A percentile compares a stretch with the other conserved stretches of the same genome.
Evolutionary conservation across 2,329 filamentous ascomycete genomes (phyloP).

Genomic region (Pseudogymnoascus sp.): DNA sequence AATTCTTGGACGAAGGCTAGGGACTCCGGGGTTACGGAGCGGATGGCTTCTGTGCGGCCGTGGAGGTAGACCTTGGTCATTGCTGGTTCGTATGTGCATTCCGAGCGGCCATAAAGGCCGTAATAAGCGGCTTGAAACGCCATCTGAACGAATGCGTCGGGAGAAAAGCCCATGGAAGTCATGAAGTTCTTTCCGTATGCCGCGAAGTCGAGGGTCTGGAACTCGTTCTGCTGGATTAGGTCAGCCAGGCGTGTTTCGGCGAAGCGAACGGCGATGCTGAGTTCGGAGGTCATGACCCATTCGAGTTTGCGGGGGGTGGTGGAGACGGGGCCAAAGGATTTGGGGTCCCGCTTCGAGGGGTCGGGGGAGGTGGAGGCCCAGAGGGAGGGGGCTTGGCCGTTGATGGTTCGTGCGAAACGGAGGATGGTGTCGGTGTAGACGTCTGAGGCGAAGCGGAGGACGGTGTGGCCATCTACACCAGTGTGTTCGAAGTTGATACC

Average conservation of each 20-base stretch:
- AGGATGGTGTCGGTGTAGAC: slow-evolving; percentile 97
- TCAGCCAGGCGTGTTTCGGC: slow-evolving; percentile 92
- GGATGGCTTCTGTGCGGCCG: slow-evolving; percentile 87
- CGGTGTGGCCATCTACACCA: slow-evolving; percentile 93
- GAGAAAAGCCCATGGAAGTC: slow-evolving; percentile 92
- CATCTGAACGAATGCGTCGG: slow-evolving; percentile 97
- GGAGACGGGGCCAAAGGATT: slow-evolving; percentile 85
- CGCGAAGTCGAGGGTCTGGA: slow-evolving; percentile 80
- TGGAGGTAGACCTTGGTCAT: slow-evolving; percentile 96
- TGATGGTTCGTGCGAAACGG: slow-evolving; percentile 89
- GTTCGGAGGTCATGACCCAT: slow-evolving; percentile 93
- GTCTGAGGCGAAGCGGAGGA: slow-evolving; percentile 91
- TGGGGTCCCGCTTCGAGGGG: slow-evolving; percentile 82
- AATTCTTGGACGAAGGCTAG: slow-evolving; percentile 89
- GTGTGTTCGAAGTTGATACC: slow-evolving; percentile 99
- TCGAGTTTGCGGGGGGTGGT: slow-evolving; percentile 93
- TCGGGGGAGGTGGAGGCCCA: slow-evolving; percentile 90
- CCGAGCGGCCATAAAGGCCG: slow-evolving; percentile 84
- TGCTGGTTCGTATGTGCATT: slow-evolving; percentile 94
- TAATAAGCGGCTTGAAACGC: slow-evolving; percentile 98
- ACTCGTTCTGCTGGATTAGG: slow-evolving; percentile 93
- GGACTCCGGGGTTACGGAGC: slow-evolving; percentile 74
- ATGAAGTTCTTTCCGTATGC: slow-evolving; percentile 97
- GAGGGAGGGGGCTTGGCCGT: slow-evolving; percentile 80
- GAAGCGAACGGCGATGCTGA: slow-evolving; percentile 85